Conservation (phyloP, 2,329 filamentous ascomycete species). For the Ilyonectria sp. region DNA sequence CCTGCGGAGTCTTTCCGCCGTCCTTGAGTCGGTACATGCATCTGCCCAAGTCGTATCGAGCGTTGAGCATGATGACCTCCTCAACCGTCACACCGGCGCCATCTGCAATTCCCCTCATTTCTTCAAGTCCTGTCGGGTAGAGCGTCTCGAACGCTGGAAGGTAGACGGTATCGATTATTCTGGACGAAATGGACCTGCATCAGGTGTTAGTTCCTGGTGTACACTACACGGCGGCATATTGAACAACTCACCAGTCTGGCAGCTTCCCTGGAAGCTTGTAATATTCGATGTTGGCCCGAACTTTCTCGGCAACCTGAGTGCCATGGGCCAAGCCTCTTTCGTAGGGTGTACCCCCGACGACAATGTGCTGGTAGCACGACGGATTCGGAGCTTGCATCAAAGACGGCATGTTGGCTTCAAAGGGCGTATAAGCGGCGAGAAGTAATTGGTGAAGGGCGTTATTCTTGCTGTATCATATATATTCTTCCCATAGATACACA, state of each 20-base stretch:
- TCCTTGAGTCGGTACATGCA: conserved; percentile 21
- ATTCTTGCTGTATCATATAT: background rate
- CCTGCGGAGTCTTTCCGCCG: conserved; percentile 29
- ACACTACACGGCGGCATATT: too few relatives aligned
- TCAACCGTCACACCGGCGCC: conserved; percentile 61
- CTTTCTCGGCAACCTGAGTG: conserved; percentile 4
- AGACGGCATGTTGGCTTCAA: background rate
- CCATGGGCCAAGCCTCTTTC: conserved; percentile 23
- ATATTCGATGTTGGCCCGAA: conserved; percentile 21
- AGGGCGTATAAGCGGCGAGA: background rate
- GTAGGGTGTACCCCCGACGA: conserved; percentile 18
- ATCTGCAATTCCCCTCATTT: conserved; percentile 66
- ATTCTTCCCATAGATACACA: background rate
- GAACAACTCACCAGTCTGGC: conserved; percentile 6
- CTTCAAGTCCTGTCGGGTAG: conserved; percentile 41
- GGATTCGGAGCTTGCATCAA: background rate
- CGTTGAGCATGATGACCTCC: conserved; percentile 69
- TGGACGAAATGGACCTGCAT: background rate
- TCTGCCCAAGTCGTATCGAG: conserved; percentile 67
- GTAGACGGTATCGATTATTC: conserved; percentile 22
- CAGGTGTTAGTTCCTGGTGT: background rate
- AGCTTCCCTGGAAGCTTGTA: conserved; percentile 26
- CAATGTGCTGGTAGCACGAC: conserved; percentile 21
- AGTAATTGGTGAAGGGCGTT: background rate
- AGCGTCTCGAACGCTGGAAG: conserved; percentile 13